Evolutionary conservation across 306 rosid species (phyloP).

Genomic region (Dalbergia cochinchinensis): DNA sequence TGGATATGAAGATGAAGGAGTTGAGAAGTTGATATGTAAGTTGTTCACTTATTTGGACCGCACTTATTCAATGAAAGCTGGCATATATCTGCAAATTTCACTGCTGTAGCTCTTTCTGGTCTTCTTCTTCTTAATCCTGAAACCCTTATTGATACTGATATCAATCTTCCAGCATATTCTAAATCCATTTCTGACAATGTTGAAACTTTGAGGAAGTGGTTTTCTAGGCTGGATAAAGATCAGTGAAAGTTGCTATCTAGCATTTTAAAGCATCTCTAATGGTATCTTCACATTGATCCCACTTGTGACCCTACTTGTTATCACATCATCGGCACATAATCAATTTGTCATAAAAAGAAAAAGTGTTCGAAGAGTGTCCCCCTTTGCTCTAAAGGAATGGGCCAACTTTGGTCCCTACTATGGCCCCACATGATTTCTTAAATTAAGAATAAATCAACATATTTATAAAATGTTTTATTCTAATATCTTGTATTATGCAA

Average conservation of each 20-base stretch:
- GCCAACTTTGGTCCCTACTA: too few relatives aligned
- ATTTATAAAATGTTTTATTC: too few relatives aligned
- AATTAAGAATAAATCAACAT: too few relatives aligned
- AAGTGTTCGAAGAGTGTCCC: too few relatives aligned
- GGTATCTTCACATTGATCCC: too few relatives aligned
- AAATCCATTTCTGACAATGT: slow-evolving; percentile 50
- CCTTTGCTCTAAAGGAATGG: too few relatives aligned
- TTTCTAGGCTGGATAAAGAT: slow-evolving; percentile 62
- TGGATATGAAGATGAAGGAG: slow-evolving; percentile 74
- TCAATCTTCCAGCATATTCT: slow-evolving; percentile 37
- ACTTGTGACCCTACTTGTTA: not conserved
- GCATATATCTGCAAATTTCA: slow-evolving; percentile 67
- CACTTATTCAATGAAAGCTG: slow-evolving; percentile 47
- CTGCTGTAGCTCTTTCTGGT: slow-evolving; percentile 60
- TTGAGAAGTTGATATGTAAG: slow-evolving; percentile 61
- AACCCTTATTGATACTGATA: slow-evolving; percentile 57
- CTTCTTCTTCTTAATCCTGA: slow-evolving; percentile 66
- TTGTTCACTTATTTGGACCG: slow-evolving; percentile 57
- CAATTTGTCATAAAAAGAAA: too few relatives aligned
- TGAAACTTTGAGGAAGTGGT: slow-evolving; percentile 67
- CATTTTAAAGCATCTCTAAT: slow-evolving; percentile 42
- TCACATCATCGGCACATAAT: too few relatives aligned
- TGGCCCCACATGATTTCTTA: too few relatives aligned
- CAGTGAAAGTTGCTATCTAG: slow-evolving; percentile 59
- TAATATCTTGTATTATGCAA: too few relatives aligned